Percentiles rank a stretch among this genome's conserved stretches.
These are phyloP conservation scores for Akebia trifoliata DNA, from an alignment of 164 flowering plant species.

Conservation along the genomic window DNA sequence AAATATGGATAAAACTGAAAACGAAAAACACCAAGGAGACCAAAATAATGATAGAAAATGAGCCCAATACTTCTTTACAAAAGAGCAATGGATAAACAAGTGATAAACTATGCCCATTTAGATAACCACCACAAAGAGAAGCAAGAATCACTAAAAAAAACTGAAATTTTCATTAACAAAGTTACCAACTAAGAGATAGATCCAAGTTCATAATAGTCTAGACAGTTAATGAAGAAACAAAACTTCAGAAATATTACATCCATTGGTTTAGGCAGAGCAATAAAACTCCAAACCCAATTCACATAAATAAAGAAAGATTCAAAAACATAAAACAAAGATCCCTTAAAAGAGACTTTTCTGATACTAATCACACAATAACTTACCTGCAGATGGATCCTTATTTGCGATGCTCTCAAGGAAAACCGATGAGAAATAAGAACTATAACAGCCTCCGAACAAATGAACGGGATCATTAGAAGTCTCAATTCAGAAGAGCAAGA, in stretches of 20 bases:
- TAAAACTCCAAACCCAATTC: not conserved
- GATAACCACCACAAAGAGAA: too few species aligned
- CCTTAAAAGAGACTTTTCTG: not conserved
- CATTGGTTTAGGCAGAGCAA: constrained; percentile 7
- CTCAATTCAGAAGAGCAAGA: constrained; percentile 8
- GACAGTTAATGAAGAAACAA: not conserved
- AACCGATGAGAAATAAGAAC: not conserved
- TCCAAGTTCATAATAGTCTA: not conserved
- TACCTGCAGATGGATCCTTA: constrained; percentile 7
- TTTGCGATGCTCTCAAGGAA: constrained; percentile 5
- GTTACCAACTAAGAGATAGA: not conserved
- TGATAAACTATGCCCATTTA: too few species aligned
- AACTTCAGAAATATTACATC: constrained; percentile 8
- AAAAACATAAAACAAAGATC: not conserved
- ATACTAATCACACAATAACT: not conserved
- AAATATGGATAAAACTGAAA: too few species aligned
- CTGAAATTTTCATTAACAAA: not conserved
- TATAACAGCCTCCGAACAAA: constrained; percentile 10
- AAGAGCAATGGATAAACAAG: too few species aligned
- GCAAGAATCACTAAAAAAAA: too few species aligned
- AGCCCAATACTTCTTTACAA: too few species aligned
- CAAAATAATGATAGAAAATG: too few species aligned
- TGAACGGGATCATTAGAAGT: constrained; percentile 3
- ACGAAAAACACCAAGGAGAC: too few species aligned
- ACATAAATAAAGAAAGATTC: not conserved